A percentile compares a stretch with the other conserved stretches of the same genome.
These are phyloP conservation scores for Jaltomata sinuosa DNA, from an alignment of 257 asterid genomes.

Conservation along the genomic window DNA sequence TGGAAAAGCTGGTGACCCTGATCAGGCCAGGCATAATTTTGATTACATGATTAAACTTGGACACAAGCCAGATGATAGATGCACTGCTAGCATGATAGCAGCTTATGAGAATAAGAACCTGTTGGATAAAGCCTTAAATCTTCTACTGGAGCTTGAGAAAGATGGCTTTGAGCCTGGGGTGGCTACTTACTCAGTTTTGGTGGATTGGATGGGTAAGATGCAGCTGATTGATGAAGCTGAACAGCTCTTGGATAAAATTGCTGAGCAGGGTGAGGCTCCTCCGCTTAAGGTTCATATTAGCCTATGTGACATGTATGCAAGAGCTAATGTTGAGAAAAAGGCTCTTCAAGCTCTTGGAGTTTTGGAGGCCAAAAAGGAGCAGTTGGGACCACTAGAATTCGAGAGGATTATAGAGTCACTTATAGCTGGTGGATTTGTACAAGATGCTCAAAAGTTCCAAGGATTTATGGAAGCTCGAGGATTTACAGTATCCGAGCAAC, in stretches of 20 bases:
- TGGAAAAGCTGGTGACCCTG: slow-evolving; percentile 24
- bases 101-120: slow-evolving; percentile 48
- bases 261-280: slow-evolving; percentile 65
- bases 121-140: slow-evolving; percentile 52
- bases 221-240: slow-evolving; percentile 77
- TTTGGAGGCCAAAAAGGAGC: slow-evolving; percentile 63
- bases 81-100: slow-evolving; percentile 52
- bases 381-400: slow-evolving; percentile 40
- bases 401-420: slow-evolving; percentile 59
- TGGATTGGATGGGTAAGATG: slow-evolving; percentile 70
- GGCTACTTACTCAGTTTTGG: slow-evolving; percentile 52
- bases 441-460: slow-evolving; percentile 52
- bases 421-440: slow-evolving; percentile 37
- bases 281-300: slow-evolving; percentile 58
- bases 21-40: slow-evolving; percentile 38
- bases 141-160: slow-evolving; percentile 62
- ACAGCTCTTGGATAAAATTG: slow-evolving; percentile 60
- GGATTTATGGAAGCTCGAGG: slow-evolving; percentile 56
- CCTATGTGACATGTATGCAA: slow-evolving; percentile 72
- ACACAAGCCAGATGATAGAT: slow-evolving; percentile 70
- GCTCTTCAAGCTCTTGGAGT: slow-evolving; percentile 78
- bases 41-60: slow-evolving; percentile 48
- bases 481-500: slow-evolving; percentile 7
- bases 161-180: slow-evolving; percentile 70
- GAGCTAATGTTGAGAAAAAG: slow-evolving; percentile 54